Percentiles rank a stretch among this genome's conserved stretches.
phyloP scores from a whole-genome alignment of 108 stramenopile genomes.

The Skeletonema costatum region DNA sequence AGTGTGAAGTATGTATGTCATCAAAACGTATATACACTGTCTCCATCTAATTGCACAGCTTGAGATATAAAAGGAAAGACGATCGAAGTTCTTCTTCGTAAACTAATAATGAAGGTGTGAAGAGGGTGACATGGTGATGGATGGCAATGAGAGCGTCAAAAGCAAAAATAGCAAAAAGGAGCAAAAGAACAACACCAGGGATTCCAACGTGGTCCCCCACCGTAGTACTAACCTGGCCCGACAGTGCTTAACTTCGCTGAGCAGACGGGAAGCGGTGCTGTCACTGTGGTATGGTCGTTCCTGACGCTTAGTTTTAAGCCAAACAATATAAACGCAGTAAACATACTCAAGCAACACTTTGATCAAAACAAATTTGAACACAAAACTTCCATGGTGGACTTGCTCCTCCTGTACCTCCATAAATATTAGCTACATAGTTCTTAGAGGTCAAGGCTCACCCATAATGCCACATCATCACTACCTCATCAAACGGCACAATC shows the following conservation, averaged over 20 bases:
- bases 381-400: not conserved
- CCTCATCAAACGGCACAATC: not conserved
- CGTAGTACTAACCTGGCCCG: constrained; percentile 63
- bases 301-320: no score
- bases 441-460: not conserved
- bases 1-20: no score
- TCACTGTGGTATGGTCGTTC: constrained; percentile 72
- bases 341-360: no score
- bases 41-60: no score
- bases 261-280: constrained; percentile 76
- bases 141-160: no score
- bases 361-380: no score
- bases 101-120: no score
- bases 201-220: constrained; percentile 54
- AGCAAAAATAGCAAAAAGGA: not conserved
- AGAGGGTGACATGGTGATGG: no score
- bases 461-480: not conserved
- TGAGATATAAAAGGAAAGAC: no score
- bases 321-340: not conserved
- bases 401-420: no score
- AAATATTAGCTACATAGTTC: not conserved
- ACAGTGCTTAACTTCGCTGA: constrained; percentile 72
- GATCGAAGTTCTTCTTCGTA: no score
- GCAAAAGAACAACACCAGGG: constrained; percentile 51
- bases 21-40: no score